Conservation (phyloP, 805 yeast species). For the Danielia reshetovae region DNA sequence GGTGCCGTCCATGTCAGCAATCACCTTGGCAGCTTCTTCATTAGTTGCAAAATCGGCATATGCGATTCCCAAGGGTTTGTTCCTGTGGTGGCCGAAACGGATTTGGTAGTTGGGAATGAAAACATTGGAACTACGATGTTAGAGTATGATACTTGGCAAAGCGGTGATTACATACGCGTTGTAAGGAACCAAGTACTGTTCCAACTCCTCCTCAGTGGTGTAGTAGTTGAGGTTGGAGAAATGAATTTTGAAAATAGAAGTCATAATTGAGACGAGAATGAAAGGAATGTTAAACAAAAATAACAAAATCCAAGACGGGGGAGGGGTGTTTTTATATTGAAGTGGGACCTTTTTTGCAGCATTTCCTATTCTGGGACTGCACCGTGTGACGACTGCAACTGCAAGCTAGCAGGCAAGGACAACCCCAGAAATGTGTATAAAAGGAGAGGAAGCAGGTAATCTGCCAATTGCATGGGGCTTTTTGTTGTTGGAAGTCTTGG, state of each 20-base stretch:
- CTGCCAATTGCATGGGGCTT: too few relatives aligned
- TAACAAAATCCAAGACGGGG: too few relatives aligned
- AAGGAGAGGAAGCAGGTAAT: too few relatives aligned
- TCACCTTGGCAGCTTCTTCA: constrained; percentile 27
- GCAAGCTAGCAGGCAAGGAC: too few relatives aligned
- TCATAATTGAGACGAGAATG: too few relatives aligned
- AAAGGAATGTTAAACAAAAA: too few relatives aligned
- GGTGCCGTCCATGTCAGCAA: constrained; percentile 22
- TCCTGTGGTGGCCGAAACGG: constrained; percentile 38
- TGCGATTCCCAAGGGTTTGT: constrained; percentile 53
- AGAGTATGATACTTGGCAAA: constrained; percentile 1
- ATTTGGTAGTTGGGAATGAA: constrained; percentile 54
- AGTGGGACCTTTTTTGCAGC: too few relatives aligned
- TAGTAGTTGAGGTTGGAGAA: constrained; percentile 51
- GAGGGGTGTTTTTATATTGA: too few relatives aligned
- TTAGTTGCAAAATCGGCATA: constrained; percentile 32
- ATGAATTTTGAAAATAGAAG: constrained; percentile 42
- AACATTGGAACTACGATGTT: constrained; percentile 26
- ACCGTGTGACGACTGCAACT: too few relatives aligned
- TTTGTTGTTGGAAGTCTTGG: too few relatives aligned
- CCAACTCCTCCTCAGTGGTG: constrained; percentile 52
- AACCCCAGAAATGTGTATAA: too few relatives aligned
- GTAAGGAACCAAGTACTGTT: constrained; percentile 39
- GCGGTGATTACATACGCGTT: constrained; percentile 42
- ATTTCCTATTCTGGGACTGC: too few relatives aligned